A percentile compares a stretch with the other conserved stretches of the same genome.
phyloP scores from a whole-genome alignment of 768 basidiomycete genomes.

The Pulveroboletus sp. region DNA sequence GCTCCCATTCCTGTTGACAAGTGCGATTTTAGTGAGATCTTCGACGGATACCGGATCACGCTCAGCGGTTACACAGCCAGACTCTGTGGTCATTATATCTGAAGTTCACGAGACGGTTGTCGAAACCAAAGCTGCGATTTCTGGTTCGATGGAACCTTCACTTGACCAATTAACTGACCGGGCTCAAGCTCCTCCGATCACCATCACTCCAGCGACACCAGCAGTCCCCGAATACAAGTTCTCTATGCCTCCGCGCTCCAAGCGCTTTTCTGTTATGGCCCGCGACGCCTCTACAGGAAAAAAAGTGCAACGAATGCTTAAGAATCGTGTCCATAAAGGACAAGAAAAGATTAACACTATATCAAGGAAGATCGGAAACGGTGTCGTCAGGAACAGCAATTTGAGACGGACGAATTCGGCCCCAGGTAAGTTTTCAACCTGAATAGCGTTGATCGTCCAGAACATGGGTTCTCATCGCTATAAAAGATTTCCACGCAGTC shows the following conservation, averaged over 20 bases:
- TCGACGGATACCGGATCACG: constrained; percentile 28
- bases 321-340: constrained; percentile 67
- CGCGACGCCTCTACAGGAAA: constrained; percentile 56
- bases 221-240: constrained; percentile 28
- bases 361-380: constrained; percentile 70
- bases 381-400: constrained; percentile 52
- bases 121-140: constrained; percentile 9
- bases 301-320: constrained; percentile 72
- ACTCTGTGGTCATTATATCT: constrained; percentile 11
- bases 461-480: neutral
- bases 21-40: constrained; percentile 22
- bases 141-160: constrained; percentile 1
- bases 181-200: constrained; percentile 40
- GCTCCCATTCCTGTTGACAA: neutral
- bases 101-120: constrained; percentile 8
- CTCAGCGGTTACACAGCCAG: constrained; percentile 21
- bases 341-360: constrained; percentile 71
- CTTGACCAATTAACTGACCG: neutral
- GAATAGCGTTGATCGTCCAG: neutral
- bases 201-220: constrained; percentile 59
- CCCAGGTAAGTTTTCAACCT: constrained; percentile 46
- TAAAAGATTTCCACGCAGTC: constrained; percentile 65
- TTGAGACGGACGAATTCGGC: constrained; percentile 62
- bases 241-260: constrained; percentile 14
- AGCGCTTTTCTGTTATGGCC: constrained; percentile 29